These are phyloP conservation scores for Theobroma grandiflorum DNA, from an alignment of 441 rosid genomes.

Conservation along the genomic window DNA sequence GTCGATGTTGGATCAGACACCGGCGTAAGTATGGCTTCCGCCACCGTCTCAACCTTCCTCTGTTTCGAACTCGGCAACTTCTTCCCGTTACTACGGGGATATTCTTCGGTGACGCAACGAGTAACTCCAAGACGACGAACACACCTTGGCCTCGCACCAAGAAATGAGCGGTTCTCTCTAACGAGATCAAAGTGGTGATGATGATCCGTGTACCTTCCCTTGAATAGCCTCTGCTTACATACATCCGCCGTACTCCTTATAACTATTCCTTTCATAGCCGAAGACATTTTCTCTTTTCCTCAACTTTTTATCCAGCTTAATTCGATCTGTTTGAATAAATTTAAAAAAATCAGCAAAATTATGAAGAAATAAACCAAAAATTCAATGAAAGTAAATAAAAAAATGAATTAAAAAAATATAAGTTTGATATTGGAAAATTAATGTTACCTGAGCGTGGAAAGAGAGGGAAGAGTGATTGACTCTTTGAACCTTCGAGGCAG, in stretches of 20 bases:
- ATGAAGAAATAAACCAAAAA: background rate
- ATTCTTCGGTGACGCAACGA: constrained; percentile 2
- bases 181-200: constrained; percentile 29
- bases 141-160: constrained; percentile 10
- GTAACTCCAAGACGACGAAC: background rate
- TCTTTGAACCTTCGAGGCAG: background rate
- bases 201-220: constrained; percentile 39
- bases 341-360: background rate
- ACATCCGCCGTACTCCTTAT: constrained; percentile 47
- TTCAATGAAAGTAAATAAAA: background rate
- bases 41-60: constrained; percentile 1
- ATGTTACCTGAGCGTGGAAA: constrained; percentile 20
- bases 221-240: constrained; percentile 32
- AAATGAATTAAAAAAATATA: background rate
- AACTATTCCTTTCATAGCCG: constrained; percentile 49
- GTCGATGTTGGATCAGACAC: constrained; percentile 23
- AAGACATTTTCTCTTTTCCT: constrained; percentile 32
- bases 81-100: background rate
- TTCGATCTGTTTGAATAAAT: background rate
- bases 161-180: constrained; percentile 23
- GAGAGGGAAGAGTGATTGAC: background rate
- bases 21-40: constrained; percentile 27
- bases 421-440: background rate
- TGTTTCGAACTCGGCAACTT: constrained; percentile 5
- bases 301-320: background rate